Conservation (phyloP, 192 early-diverging fungal genomes). For the Entomortierella chlamydospora region DNA sequence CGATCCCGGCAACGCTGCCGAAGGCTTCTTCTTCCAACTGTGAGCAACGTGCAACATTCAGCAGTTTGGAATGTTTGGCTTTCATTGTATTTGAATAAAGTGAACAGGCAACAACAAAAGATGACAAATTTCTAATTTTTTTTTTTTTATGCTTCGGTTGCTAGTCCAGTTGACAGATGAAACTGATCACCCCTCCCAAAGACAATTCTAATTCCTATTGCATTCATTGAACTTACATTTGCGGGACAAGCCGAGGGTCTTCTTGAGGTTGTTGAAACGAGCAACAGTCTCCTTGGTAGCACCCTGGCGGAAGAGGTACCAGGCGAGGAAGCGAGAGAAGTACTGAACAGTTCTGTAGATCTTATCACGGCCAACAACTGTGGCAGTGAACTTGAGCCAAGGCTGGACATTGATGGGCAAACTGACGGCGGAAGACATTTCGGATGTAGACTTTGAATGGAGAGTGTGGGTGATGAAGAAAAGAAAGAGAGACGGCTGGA, state of each 20-base stretch:
- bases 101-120: slow-evolving; percentile 9
- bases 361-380: slow-evolving; percentile 81
- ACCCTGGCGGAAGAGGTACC: slow-evolving; percentile 67
- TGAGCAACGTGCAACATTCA: background rate
- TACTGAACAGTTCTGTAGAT: slow-evolving; percentile 86
- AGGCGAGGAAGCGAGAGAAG: slow-evolving; percentile 84
- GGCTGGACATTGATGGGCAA: slow-evolving; percentile 43
- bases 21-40: background rate
- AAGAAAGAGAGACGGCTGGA: background rate
- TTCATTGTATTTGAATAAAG: slow-evolving; percentile 13
- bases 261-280: slow-evolving; percentile 72
- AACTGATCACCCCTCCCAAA: background rate
- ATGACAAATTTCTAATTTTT: background rate
- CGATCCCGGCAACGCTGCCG: background rate
- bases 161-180: no score
- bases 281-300: slow-evolving; percentile 67
- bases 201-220: no score
- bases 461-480: background rate
- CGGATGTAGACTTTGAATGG: background rate
- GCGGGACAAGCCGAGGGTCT: slow-evolving; percentile 66
- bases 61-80: no score
- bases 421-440: slow-evolving; percentile 16
- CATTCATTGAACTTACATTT: slow-evolving; percentile 61
- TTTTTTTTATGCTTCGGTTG: background rate
- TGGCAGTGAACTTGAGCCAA: slow-evolving; percentile 67